Evolutionary conservation across 202 grass and related monocot genomes (phyloP).

Genomic region (Setaria italica): DNA sequence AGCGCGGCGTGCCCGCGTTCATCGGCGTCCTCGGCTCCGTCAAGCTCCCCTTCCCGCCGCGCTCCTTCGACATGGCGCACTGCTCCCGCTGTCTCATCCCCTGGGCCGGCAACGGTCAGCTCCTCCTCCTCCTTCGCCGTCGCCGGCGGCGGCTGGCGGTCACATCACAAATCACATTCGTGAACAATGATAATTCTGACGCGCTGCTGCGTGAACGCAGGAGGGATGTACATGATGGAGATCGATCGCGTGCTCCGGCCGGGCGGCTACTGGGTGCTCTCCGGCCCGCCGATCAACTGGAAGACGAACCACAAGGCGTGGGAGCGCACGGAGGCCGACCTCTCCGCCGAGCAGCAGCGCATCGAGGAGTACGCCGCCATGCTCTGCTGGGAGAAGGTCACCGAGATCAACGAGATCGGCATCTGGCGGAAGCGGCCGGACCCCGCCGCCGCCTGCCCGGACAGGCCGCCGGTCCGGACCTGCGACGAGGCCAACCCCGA

Average conservation of each 20-base stretch:
- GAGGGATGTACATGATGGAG: constrained; percentile 88
- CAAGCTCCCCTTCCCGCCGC: constrained; percentile 76
- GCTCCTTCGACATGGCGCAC: constrained; percentile 88
- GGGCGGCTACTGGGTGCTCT: constrained; percentile 83
- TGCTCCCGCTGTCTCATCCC: constrained; percentile 89
- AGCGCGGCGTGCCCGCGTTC: constrained; percentile 82
- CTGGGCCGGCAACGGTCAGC: constrained; percentile 70
- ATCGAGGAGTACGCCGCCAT: constrained; percentile 69
- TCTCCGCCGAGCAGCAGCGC: constrained; percentile 60
- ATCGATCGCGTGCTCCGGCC: constrained; percentile 78
- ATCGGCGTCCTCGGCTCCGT: constrained; percentile 80
- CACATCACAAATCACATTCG: too few species aligned
- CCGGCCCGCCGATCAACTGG: constrained; percentile 89
- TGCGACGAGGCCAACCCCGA: constrained; percentile 58
- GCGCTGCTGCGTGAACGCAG: too few species aligned
- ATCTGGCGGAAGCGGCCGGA: constrained; percentile 70
- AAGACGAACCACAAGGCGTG: constrained; percentile 55
- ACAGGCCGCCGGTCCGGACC: constrained; percentile 9
- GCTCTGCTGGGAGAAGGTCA: constrained; percentile 86
- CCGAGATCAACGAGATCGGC: constrained; percentile 68
- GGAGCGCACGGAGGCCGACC: constrained; percentile 72
- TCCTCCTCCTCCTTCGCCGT: neutral
- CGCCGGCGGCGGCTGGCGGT: too few species aligned
- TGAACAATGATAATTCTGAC: too few species aligned
- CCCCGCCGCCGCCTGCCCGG: constrained; percentile 37